Percentiles rank a stretch among this genome's conserved stretches.
phyloP scores from a whole-genome alignment of 169 alveolate genomes.

The Plasmodium coatneyi region DNA sequence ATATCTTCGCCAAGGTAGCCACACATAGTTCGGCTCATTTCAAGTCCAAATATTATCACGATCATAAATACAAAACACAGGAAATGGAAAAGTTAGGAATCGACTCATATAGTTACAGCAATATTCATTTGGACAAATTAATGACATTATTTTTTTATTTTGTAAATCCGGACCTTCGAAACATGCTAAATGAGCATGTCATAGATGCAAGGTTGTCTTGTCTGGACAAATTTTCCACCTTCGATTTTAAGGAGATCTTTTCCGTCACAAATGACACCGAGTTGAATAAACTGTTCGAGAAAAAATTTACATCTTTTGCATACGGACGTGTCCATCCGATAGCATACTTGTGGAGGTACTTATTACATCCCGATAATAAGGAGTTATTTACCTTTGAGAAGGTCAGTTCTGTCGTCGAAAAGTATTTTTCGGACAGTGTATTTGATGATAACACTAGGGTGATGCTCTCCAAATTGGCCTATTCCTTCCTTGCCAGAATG shows the following conservation, averaged over 20 bases:
- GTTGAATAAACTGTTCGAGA: background rate
- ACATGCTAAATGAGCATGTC: background rate
- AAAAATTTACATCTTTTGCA: background rate
- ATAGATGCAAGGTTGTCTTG: background rate
- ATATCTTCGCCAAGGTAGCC: background rate
- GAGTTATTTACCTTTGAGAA: constrained; percentile 29
- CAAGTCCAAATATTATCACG: background rate
- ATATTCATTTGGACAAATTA: background rate
- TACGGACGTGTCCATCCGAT: background rate
- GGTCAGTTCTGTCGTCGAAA: background rate
- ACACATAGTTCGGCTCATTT: background rate
- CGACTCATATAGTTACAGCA: background rate
- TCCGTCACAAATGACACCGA: background rate
- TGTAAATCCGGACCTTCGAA: constrained; percentile 11
- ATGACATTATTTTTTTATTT: constrained; percentile 8
- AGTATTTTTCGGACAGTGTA: background rate
- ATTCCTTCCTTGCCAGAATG: constrained; percentile 31
- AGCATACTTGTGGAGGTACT: background rate
- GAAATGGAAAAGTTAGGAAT: background rate
- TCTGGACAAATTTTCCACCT: background rate
- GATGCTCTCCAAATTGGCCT: constrained; percentile 35
- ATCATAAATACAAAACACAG: background rate
- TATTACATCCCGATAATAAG: background rate
- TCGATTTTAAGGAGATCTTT: constrained; percentile 11
- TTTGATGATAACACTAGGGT: constrained; percentile 14